Conservation (phyloP, 73 alveolate genomes). For the Blepharisma stoltei region DNA sequence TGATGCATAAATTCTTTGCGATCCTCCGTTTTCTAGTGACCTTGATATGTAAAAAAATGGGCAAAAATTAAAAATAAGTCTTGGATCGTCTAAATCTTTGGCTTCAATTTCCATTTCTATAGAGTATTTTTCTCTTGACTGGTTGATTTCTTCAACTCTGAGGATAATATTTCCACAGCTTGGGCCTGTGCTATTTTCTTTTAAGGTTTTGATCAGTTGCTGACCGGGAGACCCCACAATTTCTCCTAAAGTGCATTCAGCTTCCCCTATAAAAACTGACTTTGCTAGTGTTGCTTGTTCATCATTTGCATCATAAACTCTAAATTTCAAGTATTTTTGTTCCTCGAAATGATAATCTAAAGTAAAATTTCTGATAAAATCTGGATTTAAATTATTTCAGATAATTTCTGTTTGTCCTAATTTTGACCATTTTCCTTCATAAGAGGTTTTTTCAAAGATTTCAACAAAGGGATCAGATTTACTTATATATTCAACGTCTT, state of each 20-base stretch:
- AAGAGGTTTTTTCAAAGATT: conserved; percentile 1
- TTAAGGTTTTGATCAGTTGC: conserved; percentile 8
- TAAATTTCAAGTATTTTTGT: conserved; percentile 38
- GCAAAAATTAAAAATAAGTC: neutral
- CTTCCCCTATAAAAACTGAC: conserved; percentile 36
- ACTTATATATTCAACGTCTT: conserved; percentile 15
- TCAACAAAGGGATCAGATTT: conserved; percentile 35
- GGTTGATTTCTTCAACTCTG: conserved; percentile 32
- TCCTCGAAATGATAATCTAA: conserved; percentile 64
- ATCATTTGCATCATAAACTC: conserved; percentile 32
- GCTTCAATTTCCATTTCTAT: conserved; percentile 4
- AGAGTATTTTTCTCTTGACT: neutral
- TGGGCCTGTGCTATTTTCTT: conserved; percentile 16
- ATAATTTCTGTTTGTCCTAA: conserved; percentile 67
- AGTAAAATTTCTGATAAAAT: conserved; percentile 53
- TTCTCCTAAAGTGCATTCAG: conserved; percentile 37
- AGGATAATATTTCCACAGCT: conserved; percentile 35
- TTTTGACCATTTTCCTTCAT: conserved; percentile 32
- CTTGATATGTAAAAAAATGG: conserved; percentile 26
- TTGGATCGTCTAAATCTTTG: conserved; percentile 2
- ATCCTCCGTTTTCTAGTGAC: neutral
- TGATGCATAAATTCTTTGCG: conserved; percentile 32
- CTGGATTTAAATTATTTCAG: conserved; percentile 67
- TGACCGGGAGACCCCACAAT: conserved; percentile 44
- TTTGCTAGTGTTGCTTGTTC: conserved; percentile 23